A percentile compares a stretch with the other conserved stretches of the same genome.
Evolutionary conservation across 2,329 filamentous ascomycete genomes (phyloP).

Genomic region (Exophiala calicioides): DNA sequence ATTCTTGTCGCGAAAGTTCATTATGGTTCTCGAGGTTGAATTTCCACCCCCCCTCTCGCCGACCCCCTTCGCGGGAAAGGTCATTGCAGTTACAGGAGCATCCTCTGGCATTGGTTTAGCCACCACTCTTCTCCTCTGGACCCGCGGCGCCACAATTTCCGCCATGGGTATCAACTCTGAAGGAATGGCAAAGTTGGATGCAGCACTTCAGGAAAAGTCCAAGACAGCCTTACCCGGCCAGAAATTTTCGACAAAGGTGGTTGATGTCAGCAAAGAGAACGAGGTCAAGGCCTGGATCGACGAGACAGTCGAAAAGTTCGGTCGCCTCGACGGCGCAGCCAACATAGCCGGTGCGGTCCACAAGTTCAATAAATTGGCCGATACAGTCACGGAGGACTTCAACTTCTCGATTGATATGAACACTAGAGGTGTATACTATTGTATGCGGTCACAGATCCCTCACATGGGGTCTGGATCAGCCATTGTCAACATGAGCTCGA

Average conservation of each 20-base stretch:
- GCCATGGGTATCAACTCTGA: neutral
- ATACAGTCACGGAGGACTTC: conserved; percentile 38
- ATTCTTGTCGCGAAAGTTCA: no score
- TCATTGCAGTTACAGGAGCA: neutral
- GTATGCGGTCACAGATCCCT: conserved; percentile 44
- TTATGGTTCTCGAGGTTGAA: conserved; percentile 3
- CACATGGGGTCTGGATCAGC: conserved; percentile 40
- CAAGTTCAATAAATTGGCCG: conserved; percentile 33
- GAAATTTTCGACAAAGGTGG: neutral
- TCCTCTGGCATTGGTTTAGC: neutral
- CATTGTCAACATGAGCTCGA: conserved; percentile 46
- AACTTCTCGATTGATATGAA: conserved; percentile 42
- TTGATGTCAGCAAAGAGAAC: neutral
- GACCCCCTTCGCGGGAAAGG: conserved; percentile 46
- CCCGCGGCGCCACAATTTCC: neutral
- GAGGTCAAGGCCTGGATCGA: conserved; percentile 42
- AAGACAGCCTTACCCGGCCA: neutral
- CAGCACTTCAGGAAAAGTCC: neutral
- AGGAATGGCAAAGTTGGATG: neutral
- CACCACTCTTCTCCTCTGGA: neutral
- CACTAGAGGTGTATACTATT: conserved; percentile 42
- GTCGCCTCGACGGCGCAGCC: conserved; percentile 41
- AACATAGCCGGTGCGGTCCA: conserved; percentile 40
- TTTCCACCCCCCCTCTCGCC: conserved; percentile 1
- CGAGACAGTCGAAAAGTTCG: conserved; percentile 37